Evolutionary conservation across 257 asterid species (phyloP).

Genomic region (Jaltomata sinuosa): DNA sequence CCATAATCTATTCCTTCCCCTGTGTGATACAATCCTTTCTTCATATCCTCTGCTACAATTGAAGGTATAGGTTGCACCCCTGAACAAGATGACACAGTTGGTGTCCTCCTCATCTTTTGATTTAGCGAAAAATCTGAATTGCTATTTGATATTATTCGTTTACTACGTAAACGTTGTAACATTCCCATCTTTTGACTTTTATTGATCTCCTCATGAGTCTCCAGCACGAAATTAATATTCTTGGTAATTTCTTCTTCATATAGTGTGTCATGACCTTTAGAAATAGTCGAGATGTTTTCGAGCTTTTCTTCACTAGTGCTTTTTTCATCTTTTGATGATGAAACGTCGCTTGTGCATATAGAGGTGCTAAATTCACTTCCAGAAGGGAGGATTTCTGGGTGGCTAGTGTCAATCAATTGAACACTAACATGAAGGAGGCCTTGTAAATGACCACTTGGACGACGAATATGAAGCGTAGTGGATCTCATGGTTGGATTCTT

Average conservation of each 20-base stretch:
- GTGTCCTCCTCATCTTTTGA: conserved; percentile 11
- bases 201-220: not conserved
- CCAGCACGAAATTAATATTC: not conserved
- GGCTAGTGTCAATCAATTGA: conserved; percentile 27
- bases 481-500: conserved; percentile 25
- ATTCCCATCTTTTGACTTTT: not conserved
- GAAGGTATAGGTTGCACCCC: conserved; percentile 46
- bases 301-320: not conserved
- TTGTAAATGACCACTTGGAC: conserved; percentile 60
- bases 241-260: not conserved
- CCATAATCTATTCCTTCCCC: conserved; percentile 23
- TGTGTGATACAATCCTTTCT: conserved; percentile 33
- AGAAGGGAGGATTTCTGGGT: not conserved
- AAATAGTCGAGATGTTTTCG: not conserved
- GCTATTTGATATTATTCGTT: not conserved
- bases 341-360: not conserved
- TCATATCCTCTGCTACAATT: conserved; percentile 39
- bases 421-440: conserved; percentile 53
- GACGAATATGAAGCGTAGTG: conserved; percentile 39
- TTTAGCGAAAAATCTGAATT: conserved; percentile 3
- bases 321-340: not conserved
- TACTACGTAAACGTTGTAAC: not conserved
- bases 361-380: conserved; percentile 18
- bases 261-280: not conserved
- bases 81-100: conserved; percentile 29